Evolutionary conservation across 73 alveolate species (phyloP).

Genomic region (Uronychia binucleata): DNA sequence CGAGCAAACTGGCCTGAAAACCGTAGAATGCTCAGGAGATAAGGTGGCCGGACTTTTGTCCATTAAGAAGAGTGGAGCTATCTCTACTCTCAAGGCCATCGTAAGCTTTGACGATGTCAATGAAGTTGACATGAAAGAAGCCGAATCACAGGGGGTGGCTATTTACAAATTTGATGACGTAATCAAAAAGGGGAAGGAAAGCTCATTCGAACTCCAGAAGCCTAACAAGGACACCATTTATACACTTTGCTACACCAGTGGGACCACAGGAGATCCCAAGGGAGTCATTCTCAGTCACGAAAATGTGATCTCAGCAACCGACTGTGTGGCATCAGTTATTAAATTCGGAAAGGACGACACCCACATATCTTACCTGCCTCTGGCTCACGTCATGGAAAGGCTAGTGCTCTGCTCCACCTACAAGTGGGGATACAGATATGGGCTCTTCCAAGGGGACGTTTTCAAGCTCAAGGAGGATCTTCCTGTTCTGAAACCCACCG

Average conservation of each 20-base stretch:
- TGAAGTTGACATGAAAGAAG: constrained; percentile 39
- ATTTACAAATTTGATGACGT: constrained; percentile 40
- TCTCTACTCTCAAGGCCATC: constrained; percentile 52
- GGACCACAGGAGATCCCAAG: constrained; percentile 73
- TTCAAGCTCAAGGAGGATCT: constrained; percentile 78
- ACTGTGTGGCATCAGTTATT: constrained; percentile 50
- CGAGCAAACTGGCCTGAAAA: constrained; percentile 70
- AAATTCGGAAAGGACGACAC: constrained; percentile 70
- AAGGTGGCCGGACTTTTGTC: constrained; percentile 63
- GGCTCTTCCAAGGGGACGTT: constrained; percentile 85
- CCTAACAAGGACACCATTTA: constrained; percentile 52
- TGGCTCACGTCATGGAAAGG: constrained; percentile 96
- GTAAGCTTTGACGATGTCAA: constrained; percentile 41
- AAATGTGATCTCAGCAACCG: constrained; percentile 45
- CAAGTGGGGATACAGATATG: constrained; percentile 75
- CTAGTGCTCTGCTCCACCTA: constrained; percentile 60
- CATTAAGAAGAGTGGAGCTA: constrained; percentile 56
- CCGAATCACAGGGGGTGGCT: constrained; percentile 52
- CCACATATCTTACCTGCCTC: constrained; percentile 92
- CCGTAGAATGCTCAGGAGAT: constrained; percentile 62
- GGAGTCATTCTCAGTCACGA: constrained; percentile 64
- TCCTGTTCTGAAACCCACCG: constrained; percentile 87
- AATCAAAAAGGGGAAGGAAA: constrained; percentile 53
- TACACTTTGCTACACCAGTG: constrained; percentile 74
- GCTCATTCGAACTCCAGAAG: constrained; percentile 23